These are phyloP conservation scores for Starmerella geochares DNA, from an alignment of 805 yeast species.

Conservation along the genomic window DNA sequence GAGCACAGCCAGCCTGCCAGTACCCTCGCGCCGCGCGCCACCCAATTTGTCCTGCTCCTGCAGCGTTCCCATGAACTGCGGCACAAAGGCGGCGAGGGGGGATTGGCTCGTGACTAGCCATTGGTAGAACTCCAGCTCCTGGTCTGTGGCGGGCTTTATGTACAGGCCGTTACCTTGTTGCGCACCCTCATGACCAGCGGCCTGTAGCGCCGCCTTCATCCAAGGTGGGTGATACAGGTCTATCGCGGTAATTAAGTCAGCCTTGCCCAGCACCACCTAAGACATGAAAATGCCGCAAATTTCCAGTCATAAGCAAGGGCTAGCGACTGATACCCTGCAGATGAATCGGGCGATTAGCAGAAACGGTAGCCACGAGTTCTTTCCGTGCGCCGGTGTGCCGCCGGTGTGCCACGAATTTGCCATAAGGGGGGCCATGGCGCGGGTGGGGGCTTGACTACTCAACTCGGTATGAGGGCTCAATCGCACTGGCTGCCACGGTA, in stretches of 20 bases:
- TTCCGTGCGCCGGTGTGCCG: too few relatives aligned
- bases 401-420: too few relatives aligned
- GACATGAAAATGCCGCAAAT: background rate
- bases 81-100: conserved; percentile 36
- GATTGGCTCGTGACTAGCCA: conserved; percentile 23
- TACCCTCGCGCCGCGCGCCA: conserved; percentile 2
- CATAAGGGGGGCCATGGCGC: too few relatives aligned
- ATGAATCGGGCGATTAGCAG: background rate
- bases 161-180: conserved; percentile 57
- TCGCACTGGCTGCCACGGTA: too few relatives aligned
- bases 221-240: background rate
- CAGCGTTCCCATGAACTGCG: conserved; percentile 53
- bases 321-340: background rate
- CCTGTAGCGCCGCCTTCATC: conserved; percentile 40
- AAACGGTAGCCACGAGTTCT: background rate
- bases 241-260: background rate
- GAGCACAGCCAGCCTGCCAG: conserved; percentile 42
- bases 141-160: conserved; percentile 53
- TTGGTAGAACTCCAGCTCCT: conserved; percentile 70
- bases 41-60: conserved; percentile 22
- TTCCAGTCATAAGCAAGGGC: background rate
- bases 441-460: too few relatives aligned
- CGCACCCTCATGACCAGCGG: conserved; percentile 88
- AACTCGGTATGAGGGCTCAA: too few relatives aligned
- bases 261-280: background rate